phyloP scores from a whole-genome alignment of 2,329 filamentous ascomycete species.

The Thyridium curvatum region DNA sequence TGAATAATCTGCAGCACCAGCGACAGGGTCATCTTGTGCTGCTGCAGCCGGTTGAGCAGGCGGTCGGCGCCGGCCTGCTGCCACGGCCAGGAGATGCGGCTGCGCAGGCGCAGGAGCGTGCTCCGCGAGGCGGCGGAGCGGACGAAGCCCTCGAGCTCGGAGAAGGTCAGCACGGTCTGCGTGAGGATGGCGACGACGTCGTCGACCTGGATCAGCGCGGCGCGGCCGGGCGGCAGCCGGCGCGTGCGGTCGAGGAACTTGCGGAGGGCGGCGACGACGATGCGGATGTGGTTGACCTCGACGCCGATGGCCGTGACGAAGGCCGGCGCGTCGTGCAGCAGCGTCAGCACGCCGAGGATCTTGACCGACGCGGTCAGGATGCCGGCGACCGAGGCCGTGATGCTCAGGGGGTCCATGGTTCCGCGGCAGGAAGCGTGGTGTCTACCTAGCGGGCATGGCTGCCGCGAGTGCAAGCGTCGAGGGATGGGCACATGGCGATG shows the following conservation, averaged over 20 bases:
- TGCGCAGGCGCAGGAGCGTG: not conserved
- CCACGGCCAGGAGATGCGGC: slow-evolving; percentile 4
- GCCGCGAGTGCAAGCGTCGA: too few species aligned
- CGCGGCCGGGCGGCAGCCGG: slow-evolving; percentile 1
- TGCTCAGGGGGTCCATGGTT: slow-evolving; percentile 7
- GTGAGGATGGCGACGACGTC: slow-evolving; percentile 7
- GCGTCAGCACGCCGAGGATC: too few species aligned
- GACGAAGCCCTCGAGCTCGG: slow-evolving; percentile 7
- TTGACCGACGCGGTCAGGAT: slow-evolving; percentile 4
- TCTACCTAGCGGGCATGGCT: too few species aligned
- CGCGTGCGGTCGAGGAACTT: too few species aligned
- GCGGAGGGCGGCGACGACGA: slow-evolving; percentile 5
- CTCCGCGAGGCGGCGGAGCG: not conserved
- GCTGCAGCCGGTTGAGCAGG: slow-evolving; percentile 2
- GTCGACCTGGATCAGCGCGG: slow-evolving; percentile 7
- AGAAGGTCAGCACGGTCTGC: slow-evolving; percentile 7
- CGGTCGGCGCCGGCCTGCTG: slow-evolving; percentile 3
- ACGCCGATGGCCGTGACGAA: slow-evolving; percentile 3
- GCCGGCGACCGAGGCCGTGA: slow-evolving; percentile 6
- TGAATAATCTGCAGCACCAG: slow-evolving; percentile 6
- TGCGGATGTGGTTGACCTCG: slow-evolving; percentile 1
- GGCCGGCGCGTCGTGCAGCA: too few species aligned
- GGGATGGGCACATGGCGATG: too few species aligned
- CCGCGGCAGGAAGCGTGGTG: too few species aligned
- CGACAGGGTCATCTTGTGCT: slow-evolving; percentile 5